Conservation (phyloP, 1,284 basidiomycete species). For the Pholiota adiposa region DNA sequence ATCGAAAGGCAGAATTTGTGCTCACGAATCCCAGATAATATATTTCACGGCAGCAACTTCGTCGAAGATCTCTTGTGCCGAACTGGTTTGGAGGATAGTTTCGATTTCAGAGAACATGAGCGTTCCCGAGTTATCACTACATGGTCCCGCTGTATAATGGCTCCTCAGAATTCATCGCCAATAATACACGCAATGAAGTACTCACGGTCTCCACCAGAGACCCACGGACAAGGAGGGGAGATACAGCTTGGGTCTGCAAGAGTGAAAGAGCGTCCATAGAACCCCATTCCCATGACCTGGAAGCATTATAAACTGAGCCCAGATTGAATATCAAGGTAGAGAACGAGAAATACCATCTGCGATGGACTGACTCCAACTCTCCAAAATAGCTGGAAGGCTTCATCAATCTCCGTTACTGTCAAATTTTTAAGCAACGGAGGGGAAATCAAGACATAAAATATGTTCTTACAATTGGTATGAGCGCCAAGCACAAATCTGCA, state of each 20-base stretch:
- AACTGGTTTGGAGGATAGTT: slow-evolving; percentile 1
- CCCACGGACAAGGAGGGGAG: slow-evolving; percentile 7
- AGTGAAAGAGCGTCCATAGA: slow-evolving; percentile 13
- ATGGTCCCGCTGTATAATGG: neutral
- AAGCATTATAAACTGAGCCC: neutral
- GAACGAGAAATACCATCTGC: neutral
- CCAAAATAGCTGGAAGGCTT: slow-evolving; percentile 10
- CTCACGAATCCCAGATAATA: slow-evolving; percentile 1
- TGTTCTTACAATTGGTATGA: slow-evolving; percentile 9
- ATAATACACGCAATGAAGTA: neutral
- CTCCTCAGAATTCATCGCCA: neutral
- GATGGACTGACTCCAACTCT: neutral
- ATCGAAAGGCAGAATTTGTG: neutral
- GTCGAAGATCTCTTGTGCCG: slow-evolving; percentile 4
- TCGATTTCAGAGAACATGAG: slow-evolving; percentile 13
- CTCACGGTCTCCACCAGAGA: slow-evolving; percentile 8
- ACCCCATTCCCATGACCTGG: slow-evolving; percentile 12
- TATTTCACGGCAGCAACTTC: slow-evolving; percentile 9
- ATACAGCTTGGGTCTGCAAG: slow-evolving; percentile 9
- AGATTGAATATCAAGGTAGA: neutral
- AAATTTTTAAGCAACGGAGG: neutral
- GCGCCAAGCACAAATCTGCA: slow-evolving; percentile 5
- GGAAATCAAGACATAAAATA: neutral
- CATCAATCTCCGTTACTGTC: slow-evolving; percentile 9
- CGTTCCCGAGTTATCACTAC: slow-evolving; percentile 9